Base-by-base conservation (phyloP, 2,329 filamentous ascomycete species). In the Cercospora zeae-maydis region DNA sequence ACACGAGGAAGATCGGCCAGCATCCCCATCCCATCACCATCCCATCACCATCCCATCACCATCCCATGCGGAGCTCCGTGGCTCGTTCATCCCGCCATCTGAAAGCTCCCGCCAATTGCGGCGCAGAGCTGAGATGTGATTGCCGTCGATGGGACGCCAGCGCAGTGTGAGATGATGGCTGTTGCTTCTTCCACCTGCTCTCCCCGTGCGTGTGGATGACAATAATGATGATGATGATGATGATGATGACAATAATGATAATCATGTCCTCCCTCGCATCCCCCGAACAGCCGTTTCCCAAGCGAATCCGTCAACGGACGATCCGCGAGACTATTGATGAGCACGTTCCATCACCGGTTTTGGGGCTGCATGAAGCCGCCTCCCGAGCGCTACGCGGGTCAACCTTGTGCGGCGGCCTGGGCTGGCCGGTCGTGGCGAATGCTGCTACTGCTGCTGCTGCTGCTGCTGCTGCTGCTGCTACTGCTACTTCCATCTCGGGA, bases 1-100 rank as follows among this genome's bases (percentile, higher is more conserved):
- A 53, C 63, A 60, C 52, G 59, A 52, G 60, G 56, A 6, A 27
- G 16, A 47, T 34, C 11, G 10, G 10, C 36, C 33, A 52, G 61
- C 61, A 59, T 63, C 56, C 57, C 61, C 39, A 39, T 59, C 61
- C 36, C 37, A n/a, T 39, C 36, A 42, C 51, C 31, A 57, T 53
- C 61, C 39, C 56, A n/a, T n/a, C n/a, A n/a, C n/a, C n/a, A n/a
- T n/a, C n/a, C n/a, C n/a, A n/a, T n/a, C n/a, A n/a, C n/a, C 24
- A 27, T 27, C 24, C 24, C 24, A 3, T 3, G 24, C 24, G 24
- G 24, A 6, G n/a, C n/a, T n/a, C n/a, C n/a, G n/a, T n/a, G 6
- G 24, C 24, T 27, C 24, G 24, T 27, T 27, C 24, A 27, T 3
- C 24, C 24, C 24, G 24, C 24, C 3, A 27, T 27, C 24, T 6